These are phyloP conservation scores for Tylopilus felleus DNA, from an alignment of 768 basidiomycete genomes.

Conservation along the genomic window DNA sequence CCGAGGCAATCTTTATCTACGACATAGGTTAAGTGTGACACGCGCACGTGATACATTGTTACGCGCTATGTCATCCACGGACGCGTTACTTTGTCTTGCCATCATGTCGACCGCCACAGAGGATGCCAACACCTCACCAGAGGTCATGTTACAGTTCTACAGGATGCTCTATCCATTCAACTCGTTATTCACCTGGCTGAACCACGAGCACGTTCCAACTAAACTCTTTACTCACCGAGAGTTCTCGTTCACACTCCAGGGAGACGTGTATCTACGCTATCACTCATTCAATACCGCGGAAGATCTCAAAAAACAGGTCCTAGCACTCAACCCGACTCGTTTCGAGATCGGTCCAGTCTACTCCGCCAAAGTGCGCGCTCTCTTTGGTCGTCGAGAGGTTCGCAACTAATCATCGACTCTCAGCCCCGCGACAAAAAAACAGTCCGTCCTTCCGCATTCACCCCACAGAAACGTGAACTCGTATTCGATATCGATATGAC, in stretches of 20 bases:
- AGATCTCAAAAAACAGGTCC: conserved; percentile 89
- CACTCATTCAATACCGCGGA: conserved; percentile 83
- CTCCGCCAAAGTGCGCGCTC: conserved; percentile 67
- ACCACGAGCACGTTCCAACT: conserved; percentile 79
- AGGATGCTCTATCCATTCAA: conserved; percentile 92
- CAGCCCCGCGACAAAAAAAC: conserved; percentile 91
- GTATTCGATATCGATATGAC: conserved; percentile 99
- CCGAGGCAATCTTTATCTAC: neutral
- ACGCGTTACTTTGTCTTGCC: conserved; percentile 1
- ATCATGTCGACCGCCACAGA: conserved; percentile 14
- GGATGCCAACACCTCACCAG: conserved; percentile 41
- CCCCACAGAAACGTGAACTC: conserved; percentile 81
- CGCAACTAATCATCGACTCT: neutral
- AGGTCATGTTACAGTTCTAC: conserved; percentile 80
- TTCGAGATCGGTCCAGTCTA: conserved; percentile 98
- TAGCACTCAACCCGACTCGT: conserved; percentile 81
- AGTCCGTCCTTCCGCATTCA: conserved; percentile 62
- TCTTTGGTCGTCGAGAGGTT: neutral
- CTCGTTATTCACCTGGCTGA: conserved; percentile 91
- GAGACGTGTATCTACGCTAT: conserved; percentile 92
- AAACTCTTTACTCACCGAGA: conserved; percentile 90
- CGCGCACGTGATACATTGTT: conserved; percentile 15
- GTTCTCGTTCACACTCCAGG: conserved; percentile 89
- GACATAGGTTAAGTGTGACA: neutral
- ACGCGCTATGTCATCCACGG: conserved; percentile 17